phyloP scores from a whole-genome alignment of 345 rosid genomes.

The Arabidopsis suecica region DNA sequence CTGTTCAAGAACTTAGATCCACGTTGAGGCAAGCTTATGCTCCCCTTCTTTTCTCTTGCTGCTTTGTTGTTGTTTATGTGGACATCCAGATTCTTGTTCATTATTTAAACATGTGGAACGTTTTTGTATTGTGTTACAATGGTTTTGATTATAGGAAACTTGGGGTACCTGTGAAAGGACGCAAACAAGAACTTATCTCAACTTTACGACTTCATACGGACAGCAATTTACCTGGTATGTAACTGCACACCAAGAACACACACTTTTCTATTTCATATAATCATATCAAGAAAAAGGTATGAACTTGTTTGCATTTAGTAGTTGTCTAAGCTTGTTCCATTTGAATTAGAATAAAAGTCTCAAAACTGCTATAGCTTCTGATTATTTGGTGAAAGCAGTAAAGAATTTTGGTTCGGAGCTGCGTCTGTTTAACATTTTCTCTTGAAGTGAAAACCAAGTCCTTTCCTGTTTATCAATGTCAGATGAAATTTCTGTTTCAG shows the following conservation, averaged over 20 bases:
- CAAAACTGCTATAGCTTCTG: conserved; percentile 3
- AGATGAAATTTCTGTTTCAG: conserved; percentile 54
- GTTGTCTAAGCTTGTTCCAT: conserved; percentile 2
- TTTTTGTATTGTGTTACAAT: conserved; percentile 15
- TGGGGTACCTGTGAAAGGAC: conserved; percentile 80
- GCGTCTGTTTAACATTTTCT: conserved; percentile 3
- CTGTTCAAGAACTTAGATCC: conserved; percentile 73
- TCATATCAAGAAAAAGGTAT: background rate
- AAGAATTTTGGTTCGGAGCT: conserved; percentile 1
- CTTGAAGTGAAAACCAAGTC: background rate
- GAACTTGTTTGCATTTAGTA: conserved; percentile 8
- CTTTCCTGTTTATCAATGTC: conserved; percentile 32
- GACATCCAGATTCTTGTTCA: background rate
- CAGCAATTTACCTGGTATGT: conserved; percentile 57
- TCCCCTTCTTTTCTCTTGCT: background rate
- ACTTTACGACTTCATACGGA: conserved; percentile 62
- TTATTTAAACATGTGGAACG: conserved; percentile 29
- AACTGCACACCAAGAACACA: conserved; percentile 6
- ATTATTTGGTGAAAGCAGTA: background rate
- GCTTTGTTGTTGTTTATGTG: conserved; percentile 13
- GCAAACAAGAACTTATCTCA: conserved; percentile 71
- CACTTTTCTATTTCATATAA: background rate
- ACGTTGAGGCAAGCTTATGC: conserved; percentile 58
- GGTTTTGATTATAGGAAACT: conserved; percentile 55
- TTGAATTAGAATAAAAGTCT: conserved; percentile 5